Conservation (phyloP, 1,284 basidiomycete species). For the Leucoagaricus sp. region DNA sequence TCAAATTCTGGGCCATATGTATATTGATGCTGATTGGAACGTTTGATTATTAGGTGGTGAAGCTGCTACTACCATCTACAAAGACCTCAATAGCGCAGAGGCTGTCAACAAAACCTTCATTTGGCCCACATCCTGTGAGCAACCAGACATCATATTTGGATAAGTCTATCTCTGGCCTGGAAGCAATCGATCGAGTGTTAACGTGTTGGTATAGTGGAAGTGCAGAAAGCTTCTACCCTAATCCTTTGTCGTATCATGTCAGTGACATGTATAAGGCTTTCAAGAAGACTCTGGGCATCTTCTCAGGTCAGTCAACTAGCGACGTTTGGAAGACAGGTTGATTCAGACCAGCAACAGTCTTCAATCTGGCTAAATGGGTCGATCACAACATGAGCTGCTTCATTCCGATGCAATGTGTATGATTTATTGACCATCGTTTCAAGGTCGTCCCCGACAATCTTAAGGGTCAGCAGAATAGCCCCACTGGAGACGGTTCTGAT, state of each 20-base stretch:
- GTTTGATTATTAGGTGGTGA: constrained; percentile 24
- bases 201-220: constrained; percentile 31
- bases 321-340: no score
- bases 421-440: neutral
- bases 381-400: constrained; percentile 26
- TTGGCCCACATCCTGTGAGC: constrained; percentile 42
- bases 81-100: constrained; percentile 35
- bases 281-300: constrained; percentile 42
- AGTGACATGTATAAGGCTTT: constrained; percentile 41
- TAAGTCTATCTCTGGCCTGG: constrained; percentile 17
- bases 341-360: neutral
- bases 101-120: constrained; percentile 32
- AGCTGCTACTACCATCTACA: constrained; percentile 31
- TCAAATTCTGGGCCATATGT: no score
- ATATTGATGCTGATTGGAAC: neutral
- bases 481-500: constrained; percentile 40
- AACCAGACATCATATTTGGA: constrained; percentile 44
- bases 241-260: constrained; percentile 35
- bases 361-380: constrained; percentile 4
- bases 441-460: constrained; percentile 40
- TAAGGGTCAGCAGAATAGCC: constrained; percentile 35
- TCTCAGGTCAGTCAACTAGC: constrained; percentile 31
- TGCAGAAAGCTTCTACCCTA: constrained; percentile 43
- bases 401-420: neutral
- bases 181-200: neutral